phyloP scores from a whole-genome alignment of 768 basidiomycete species.

The Tulasnella sp. region DNA sequence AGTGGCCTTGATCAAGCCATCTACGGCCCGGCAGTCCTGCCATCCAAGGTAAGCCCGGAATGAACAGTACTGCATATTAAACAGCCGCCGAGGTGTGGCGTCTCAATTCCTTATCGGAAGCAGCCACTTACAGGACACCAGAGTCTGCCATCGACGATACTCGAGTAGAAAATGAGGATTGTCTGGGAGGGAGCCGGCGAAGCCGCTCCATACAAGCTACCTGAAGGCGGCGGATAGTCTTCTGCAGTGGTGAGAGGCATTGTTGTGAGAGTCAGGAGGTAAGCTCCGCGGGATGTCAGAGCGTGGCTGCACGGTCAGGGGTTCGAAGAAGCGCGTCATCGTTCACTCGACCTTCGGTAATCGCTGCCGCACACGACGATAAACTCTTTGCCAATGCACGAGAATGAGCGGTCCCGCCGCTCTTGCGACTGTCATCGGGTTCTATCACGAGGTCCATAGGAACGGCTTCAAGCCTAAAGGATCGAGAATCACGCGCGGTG shows the following conservation, averaged over 20 bases:
- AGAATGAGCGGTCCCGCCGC: constrained; percentile 9
- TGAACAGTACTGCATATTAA: background rate
- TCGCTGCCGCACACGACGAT: background rate
- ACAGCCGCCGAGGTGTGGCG: background rate
- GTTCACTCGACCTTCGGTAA: background rate
- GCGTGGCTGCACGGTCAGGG: background rate
- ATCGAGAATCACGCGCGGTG: background rate
- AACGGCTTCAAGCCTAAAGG: background rate
- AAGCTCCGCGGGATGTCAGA: background rate
- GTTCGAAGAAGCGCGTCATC: background rate
- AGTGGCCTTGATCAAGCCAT: constrained; percentile 14
- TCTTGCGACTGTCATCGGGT: background rate
- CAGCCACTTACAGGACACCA: constrained; percentile 25
- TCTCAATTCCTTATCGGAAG: background rate
- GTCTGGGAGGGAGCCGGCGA: background rate
- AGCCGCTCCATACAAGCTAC: background rate
- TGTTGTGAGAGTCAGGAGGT: background rate
- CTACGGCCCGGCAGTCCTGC: constrained; percentile 24
- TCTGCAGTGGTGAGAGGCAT: constrained; percentile 12
- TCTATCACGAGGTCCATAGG: background rate
- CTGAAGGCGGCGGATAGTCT: background rate
- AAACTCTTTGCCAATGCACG: background rate
- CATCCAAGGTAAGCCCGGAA: background rate
- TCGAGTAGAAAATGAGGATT: constrained; percentile 27
- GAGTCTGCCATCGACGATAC: constrained; percentile 21